phyloP scores from a whole-genome alignment of 2,329 filamentous ascomycete genomes.

The Fusarium subtropicale region DNA sequence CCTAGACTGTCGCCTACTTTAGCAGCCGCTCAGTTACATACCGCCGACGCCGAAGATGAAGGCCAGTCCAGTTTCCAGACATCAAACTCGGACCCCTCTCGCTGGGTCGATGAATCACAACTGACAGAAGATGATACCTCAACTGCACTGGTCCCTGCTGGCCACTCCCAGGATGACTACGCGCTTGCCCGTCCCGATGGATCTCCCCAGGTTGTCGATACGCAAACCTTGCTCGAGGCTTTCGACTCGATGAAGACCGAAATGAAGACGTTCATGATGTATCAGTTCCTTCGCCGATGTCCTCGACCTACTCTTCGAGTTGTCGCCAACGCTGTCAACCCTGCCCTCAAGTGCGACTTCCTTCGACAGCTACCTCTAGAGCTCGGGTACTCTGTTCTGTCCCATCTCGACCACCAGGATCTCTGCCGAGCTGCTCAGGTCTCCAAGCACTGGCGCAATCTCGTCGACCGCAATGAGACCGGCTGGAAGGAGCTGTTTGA shows the following conservation, averaged over 20 bases:
- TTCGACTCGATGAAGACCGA: constrained; percentile 93
- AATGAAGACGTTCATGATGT: constrained; percentile 97
- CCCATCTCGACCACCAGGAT: constrained; percentile 85
- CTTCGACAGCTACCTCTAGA: constrained; percentile 85
- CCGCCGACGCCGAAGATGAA: constrained; percentile 58
- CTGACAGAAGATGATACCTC: constrained; percentile 49
- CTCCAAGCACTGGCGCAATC: constrained; percentile 91
- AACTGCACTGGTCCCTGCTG: constrained; percentile 45
- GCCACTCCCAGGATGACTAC: constrained; percentile 40
- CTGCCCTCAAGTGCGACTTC: constrained; percentile 94
- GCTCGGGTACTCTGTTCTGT: constrained; percentile 86
- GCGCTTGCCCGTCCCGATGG: constrained; percentile 46
- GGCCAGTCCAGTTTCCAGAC: constrained; percentile 51
- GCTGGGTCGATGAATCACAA: constrained; percentile 58
- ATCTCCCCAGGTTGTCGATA: constrained; percentile 71
- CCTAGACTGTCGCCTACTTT: constrained; percentile 93
- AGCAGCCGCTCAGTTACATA: constrained; percentile 71
- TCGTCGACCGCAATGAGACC: constrained; percentile 92
- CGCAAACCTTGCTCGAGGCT: constrained; percentile 85
- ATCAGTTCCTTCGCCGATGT: constrained; percentile 90
- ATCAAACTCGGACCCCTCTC: constrained; percentile 46
- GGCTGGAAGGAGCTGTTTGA: constrained; percentile 96
- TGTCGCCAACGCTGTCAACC: constrained; percentile 91
- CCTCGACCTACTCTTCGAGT: constrained; percentile 89
- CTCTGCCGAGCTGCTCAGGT: constrained; percentile 93